phyloP scores from a whole-genome alignment of 2,329 filamentous ascomycete species.

The Sporothrix mexicana region DNA sequence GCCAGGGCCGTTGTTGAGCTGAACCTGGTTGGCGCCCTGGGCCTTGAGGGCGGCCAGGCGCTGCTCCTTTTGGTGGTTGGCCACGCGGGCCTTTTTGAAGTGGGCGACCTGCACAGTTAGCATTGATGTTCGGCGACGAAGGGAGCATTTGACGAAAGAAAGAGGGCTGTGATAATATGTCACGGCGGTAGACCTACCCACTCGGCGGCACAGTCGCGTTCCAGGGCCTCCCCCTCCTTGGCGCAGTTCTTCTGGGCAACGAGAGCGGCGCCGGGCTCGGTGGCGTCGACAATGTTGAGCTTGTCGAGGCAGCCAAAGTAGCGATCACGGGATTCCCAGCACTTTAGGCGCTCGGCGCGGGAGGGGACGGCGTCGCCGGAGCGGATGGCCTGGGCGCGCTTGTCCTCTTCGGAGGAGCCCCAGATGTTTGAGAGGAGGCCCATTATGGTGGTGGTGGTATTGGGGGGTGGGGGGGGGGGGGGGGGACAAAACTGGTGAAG shows the following conservation, averaged over 20 bases:
- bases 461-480: too few relatives aligned
- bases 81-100: constrained; percentile 95
- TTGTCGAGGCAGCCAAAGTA: constrained; percentile 90
- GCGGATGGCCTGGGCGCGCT: constrained; percentile 61
- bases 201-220: constrained; percentile 82
- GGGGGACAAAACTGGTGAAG: too few relatives aligned
- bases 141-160: too few relatives aligned
- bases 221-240: constrained; percentile 63
- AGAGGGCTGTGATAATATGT: background rate
- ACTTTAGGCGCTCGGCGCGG: constrained; percentile 77
- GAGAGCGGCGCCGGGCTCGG: constrained; percentile 51
- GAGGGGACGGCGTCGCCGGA: constrained; percentile 75
- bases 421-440: constrained; percentile 53
- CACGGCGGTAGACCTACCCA: constrained; percentile 69
- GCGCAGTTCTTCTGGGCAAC: constrained; percentile 50
- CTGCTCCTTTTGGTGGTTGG: constrained; percentile 84
- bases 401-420: constrained; percentile 47
- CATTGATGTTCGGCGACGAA: background rate
- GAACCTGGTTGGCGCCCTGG: constrained; percentile 71
- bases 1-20: constrained; percentile 39
- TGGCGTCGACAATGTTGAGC: constrained; percentile 76
- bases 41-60: constrained; percentile 76
- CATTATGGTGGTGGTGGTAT: constrained; percentile 49
- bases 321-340: constrained; percentile 87
- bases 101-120: constrained; percentile 77